phyloP scores from a whole-genome alignment of 2,329 filamentous ascomycete species.

The Sporothrix pseudoabietina region DNA sequence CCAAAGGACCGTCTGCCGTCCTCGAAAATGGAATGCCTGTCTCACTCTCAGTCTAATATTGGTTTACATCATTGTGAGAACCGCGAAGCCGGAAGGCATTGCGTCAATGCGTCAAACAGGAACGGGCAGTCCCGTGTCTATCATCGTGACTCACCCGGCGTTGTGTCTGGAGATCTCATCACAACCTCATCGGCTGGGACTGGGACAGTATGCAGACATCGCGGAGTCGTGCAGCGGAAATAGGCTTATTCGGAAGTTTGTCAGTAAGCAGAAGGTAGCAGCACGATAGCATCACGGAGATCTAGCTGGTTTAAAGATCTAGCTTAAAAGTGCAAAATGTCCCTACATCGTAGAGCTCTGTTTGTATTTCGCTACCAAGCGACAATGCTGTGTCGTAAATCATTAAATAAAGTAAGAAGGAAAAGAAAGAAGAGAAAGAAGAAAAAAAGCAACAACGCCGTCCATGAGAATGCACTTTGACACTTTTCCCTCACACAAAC shows the following conservation, averaged over 20 bases:
- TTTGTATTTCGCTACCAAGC: neutral
- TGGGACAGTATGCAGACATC: neutral
- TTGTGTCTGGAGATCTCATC: neutral
- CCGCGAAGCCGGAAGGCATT: neutral
- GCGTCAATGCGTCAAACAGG: neutral
- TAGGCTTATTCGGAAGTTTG: neutral
- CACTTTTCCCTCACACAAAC: constrained; percentile 34
- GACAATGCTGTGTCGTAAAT: neutral
- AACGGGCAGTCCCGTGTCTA: neutral
- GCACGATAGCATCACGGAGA: neutral
- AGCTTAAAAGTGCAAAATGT: neutral
- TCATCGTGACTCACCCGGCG: neutral
- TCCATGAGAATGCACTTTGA: neutral
- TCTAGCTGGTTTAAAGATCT: neutral
- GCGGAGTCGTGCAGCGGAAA: neutral
- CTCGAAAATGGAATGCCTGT: neutral
- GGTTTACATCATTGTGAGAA: neutral
- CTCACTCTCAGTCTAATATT: neutral
- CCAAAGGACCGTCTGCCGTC: neutral
- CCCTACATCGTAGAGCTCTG: neutral
- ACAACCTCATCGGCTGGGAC: neutral
- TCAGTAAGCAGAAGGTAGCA: neutral
- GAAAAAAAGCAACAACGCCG: neutral
- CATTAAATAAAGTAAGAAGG: neutral
- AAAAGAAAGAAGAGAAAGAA: neutral